A percentile compares a stretch with the other conserved stretches of the same genome.
Evolutionary conservation across 768 basidiomycete genomes (phyloP).

Genomic region (Leccinum rimulosum): DNA sequence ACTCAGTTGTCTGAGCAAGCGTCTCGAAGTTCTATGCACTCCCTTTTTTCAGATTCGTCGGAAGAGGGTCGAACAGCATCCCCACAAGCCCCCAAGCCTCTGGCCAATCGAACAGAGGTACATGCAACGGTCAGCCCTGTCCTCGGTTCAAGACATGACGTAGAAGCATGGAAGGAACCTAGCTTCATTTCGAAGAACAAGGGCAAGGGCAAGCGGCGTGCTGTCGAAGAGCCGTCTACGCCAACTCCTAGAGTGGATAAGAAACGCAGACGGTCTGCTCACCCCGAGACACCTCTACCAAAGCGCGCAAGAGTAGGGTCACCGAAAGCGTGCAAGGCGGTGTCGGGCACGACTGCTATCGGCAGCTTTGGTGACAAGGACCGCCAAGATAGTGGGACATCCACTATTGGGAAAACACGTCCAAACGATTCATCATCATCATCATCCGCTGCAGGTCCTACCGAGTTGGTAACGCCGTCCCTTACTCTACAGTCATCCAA

Average conservation of each 20-base stretch:
- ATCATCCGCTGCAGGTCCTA: not conserved
- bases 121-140: not conserved
- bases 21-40: constrained; percentile 19
- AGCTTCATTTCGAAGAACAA: constrained; percentile 29
- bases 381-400: not conserved
- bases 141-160: constrained; percentile 20
- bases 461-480: not conserved
- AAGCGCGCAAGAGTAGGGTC: constrained; percentile 15
- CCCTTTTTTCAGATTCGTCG: constrained; percentile 26
- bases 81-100: not conserved
- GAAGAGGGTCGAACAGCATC: not conserved
- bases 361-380: not conserved
- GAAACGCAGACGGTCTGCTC: constrained; percentile 17
- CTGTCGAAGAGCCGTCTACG: constrained; percentile 3
- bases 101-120: not conserved
- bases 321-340: not conserved
- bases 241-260: not conserved
- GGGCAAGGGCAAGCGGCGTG: constrained; percentile 18
- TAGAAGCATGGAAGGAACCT: constrained; percentile 31
- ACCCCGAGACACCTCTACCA: constrained; percentile 4
- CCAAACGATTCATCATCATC: not conserved
- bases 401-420: not conserved
- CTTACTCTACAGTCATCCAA: not conserved
- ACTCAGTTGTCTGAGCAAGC: not conserved
- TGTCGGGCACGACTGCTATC: not conserved